A percentile compares a stretch with the other conserved stretches of the same genome.
phyloP scores from a whole-genome alignment of 768 basidiomycete genomes.

The Lentinula raphanica region DNA sequence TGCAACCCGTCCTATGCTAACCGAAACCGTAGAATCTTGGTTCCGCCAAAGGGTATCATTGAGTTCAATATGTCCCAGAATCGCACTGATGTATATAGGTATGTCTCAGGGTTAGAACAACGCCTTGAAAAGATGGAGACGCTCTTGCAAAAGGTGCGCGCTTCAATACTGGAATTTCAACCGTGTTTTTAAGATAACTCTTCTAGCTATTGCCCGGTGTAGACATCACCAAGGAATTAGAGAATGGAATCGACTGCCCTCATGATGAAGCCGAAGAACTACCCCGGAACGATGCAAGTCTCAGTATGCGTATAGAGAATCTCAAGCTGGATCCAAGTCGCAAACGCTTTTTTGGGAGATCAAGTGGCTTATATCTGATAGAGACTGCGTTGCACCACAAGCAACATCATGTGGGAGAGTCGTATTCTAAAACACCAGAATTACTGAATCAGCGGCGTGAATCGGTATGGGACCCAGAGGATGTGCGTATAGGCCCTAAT shows the following conservation, averaged over 20 bases:
- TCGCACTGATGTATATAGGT: constrained; percentile 38
- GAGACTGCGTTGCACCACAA: constrained; percentile 55
- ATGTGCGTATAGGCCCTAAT: constrained; percentile 35
- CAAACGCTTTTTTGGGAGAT: constrained; percentile 45
- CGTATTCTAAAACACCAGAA: constrained; percentile 15
- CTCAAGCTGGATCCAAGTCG: constrained; percentile 33
- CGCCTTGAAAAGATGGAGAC: constrained; percentile 63
- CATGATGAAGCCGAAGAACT: constrained; percentile 6
- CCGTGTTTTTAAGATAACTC: neutral
- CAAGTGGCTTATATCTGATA: constrained; percentile 46
- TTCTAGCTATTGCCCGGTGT: constrained; percentile 50
- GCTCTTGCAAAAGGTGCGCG: constrained; percentile 45
- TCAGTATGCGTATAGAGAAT: constrained; percentile 26
- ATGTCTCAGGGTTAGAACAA: constrained; percentile 57
- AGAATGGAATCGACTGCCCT: constrained; percentile 27
- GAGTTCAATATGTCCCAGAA: neutral
- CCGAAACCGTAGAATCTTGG: constrained; percentile 42
- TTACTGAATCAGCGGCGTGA: constrained; percentile 29
- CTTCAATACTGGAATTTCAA: neutral
- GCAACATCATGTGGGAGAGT: constrained; percentile 42
- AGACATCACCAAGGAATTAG: constrained; percentile 58
- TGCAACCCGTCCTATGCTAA: neutral
- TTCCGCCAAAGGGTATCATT: constrained; percentile 51
- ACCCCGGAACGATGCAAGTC: constrained; percentile 29
- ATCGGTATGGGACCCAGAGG: constrained; percentile 43